Evolutionary conservation across 2,329 filamentous ascomycete genomes (phyloP).

Genomic region (Neofusicoccum umdonicola): DNA sequence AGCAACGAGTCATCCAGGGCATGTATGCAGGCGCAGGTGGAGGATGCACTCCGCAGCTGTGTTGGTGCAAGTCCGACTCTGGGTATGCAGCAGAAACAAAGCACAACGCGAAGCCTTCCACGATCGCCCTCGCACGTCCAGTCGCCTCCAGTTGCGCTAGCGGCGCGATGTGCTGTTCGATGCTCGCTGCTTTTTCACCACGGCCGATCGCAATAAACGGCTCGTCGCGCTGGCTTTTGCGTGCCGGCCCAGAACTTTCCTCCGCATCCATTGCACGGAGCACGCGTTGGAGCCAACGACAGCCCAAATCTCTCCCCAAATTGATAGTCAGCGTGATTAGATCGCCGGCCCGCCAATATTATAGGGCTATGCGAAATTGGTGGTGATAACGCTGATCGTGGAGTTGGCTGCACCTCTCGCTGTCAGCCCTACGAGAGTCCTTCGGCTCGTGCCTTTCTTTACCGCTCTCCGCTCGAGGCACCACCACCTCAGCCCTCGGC

Average conservation of each 20-base stretch:
- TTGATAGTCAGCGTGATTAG: not conserved
- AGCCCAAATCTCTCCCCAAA: not conserved
- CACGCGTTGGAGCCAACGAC: not conserved
- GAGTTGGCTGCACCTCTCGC: too few relatives aligned
- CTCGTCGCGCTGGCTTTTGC: not conserved
- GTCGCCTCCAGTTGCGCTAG: not conserved
- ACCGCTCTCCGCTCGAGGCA: too few relatives aligned
- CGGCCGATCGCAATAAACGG: conserved; percentile 6
- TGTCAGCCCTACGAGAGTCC: too few relatives aligned
- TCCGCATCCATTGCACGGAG: not conserved
- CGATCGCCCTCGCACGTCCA: conserved; percentile 3
- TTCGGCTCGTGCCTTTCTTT: too few relatives aligned
- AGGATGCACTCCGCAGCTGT: not conserved
- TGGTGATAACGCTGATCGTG: too few relatives aligned
- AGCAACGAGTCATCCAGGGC: not conserved
- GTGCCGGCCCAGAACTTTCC: not conserved
- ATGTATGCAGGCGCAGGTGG: too few relatives aligned
- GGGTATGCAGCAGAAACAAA: not conserved
- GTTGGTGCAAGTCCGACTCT: not conserved
- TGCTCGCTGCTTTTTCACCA: not conserved
- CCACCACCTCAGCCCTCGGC: too few relatives aligned
- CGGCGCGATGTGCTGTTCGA: not conserved
- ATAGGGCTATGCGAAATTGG: too few relatives aligned
- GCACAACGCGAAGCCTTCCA: conserved; percentile 10
- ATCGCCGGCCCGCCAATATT: not conserved